These are phyloP conservation scores for Thielaviopsis euricoi DNA, from an alignment of 2,329 filamentous ascomycete species.

Conservation along the genomic window DNA sequence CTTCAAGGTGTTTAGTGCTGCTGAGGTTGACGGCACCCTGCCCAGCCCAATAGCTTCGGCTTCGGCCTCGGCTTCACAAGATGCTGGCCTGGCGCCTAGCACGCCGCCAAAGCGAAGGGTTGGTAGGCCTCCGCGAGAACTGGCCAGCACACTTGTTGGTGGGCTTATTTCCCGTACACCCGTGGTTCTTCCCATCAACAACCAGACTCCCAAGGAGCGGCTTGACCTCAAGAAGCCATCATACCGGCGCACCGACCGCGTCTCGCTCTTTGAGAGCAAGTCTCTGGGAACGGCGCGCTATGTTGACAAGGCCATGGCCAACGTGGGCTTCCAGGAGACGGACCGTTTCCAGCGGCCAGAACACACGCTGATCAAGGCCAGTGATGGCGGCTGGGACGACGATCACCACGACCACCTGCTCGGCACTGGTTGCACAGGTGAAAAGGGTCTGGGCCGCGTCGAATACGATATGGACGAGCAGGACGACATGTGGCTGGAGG, in stretches of 20 bases:
- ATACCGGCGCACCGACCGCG: slow-evolving; percentile 63
- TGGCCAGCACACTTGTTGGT: slow-evolving; percentile 32
- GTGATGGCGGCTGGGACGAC: slow-evolving; percentile 42
- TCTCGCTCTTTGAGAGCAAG: slow-evolving; percentile 68
- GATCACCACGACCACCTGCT: slow-evolving; percentile 20
- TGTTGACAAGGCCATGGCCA: slow-evolving; percentile 91
- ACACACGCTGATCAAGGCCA: slow-evolving; percentile 49
- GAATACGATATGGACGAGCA: slow-evolving; percentile 99
- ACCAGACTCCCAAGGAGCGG: slow-evolving; percentile 64
- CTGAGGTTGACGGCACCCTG: slow-evolving; percentile 66
- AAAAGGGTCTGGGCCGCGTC: slow-evolving; percentile 52
- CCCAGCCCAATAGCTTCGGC: slow-evolving; percentile 23
- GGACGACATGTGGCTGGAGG: slow-evolving; percentile 88
- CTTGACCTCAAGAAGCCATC: slow-evolving; percentile 62
- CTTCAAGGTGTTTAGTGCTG: slow-evolving; percentile 62
- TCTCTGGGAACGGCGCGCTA: slow-evolving; percentile 74
- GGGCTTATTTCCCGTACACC: slow-evolving; percentile 33
- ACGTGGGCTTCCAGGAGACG: slow-evolving; percentile 88
- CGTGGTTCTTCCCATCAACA: slow-evolving; percentile 58
- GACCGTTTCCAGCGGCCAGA: slow-evolving; percentile 74
- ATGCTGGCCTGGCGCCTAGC: slow-evolving; percentile 13
- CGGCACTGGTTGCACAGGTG: slow-evolving; percentile 13
- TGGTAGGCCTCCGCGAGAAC: slow-evolving; percentile 33
- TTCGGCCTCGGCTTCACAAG: not conserved
- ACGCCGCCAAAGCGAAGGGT: slow-evolving; percentile 27